These are phyloP conservation scores for Podospora pseudocomata DNA, from an alignment of 495 filamentous ascomycete species.

Conservation along the genomic window DNA sequence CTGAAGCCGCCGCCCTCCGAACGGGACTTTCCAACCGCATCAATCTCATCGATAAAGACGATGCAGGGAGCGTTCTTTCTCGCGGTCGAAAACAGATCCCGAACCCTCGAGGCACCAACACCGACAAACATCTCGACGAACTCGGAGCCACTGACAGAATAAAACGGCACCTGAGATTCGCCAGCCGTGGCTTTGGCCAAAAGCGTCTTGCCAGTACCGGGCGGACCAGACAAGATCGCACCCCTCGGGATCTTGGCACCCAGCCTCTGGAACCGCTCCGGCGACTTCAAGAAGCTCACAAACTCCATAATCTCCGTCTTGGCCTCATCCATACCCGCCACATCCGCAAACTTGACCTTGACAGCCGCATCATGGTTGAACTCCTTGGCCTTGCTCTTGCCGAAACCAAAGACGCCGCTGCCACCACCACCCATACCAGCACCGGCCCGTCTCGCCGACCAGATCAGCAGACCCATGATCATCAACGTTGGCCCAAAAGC, in stretches of 20 bases:
- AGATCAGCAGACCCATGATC: conserved; percentile 76
- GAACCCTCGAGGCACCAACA: conserved; percentile 90
- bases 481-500: conserved; percentile 83
- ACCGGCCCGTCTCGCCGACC: conserved; percentile 60
- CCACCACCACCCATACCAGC: conserved; percentile 59
- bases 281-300: conserved; percentile 89
- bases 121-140: conserved; percentile 99
- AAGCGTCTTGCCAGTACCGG: conserved; percentile 96
- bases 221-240: conserved; percentile 92
- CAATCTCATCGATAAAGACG: conserved; percentile 99
- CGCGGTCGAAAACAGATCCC: conserved; percentile 91
- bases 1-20: conserved; percentile 61
- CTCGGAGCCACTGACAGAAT: conserved; percentile 95
- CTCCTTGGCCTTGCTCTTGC: conserved; percentile 88
- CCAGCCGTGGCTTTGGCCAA: conserved; percentile 96
- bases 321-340: conserved; percentile 97
- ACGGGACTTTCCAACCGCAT: conserved; percentile 91
- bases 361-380: conserved; percentile 96
- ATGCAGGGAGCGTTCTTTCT: conserved; percentile 96
- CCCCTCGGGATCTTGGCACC: conserved; percentile 97
- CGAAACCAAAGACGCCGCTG: conserved; percentile 87
- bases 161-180: conserved; percentile 97
- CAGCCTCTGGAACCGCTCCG: conserved; percentile 83
- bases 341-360: conserved; percentile 94
- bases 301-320: conserved; percentile 99